Base-by-base conservation (phyloP, 1,139 yeast genomes). In the Yamadazyma spencermartinsiae region DNA sequence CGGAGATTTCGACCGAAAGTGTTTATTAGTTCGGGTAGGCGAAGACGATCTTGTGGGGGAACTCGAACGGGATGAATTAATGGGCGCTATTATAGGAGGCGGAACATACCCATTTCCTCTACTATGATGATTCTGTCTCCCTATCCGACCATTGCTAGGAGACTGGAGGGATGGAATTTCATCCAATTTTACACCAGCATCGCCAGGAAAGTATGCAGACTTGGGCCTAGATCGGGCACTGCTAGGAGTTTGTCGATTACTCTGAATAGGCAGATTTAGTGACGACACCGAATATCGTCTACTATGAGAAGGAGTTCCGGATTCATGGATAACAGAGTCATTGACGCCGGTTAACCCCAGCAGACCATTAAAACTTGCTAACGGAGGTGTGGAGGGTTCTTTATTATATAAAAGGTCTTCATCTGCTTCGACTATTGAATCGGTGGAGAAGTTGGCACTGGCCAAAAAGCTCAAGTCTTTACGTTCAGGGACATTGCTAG, bases 381-480 rank as follows among this genome's bases (percentile, higher is more conserved):
- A 28, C 6, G 31, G n/a, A 12, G 31, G 31, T 10, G 31, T 28
- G 16, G 31, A 28, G 14, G 31, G 31, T 15, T 15, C 20, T 9
- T 24, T 24, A 6, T 11, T 17, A 7, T 32, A 4, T 4, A 35
- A 18, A 8, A 35, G 14, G 24, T 43, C 45, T 30, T 49, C 52
- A 33, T 49, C 49, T 8, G 36, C 45, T 41, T 49, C 62, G 21
- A 50, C 45, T 12, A 69, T 46, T 1, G 76, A 71, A 35, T 71
- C 76, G 0, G 70, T 52, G n/a, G 74, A 68, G 49, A 71, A 71
- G 49, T 71, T 71, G 31, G 73, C 67, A 42, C 74, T 67, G 10
- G 68, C 63, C 19, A 70, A 52, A 19, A 45, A 44, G 4, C 45
- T 28, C 11, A 48, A 33, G 29, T 45, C 47, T 16, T 31, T 35